A percentile compares a stretch with the other conserved stretches of the same genome.
These are phyloP conservation scores for Paramecium tetraurelia DNA, from an alignment of 73 alveolate genomes.

Conservation along the genomic window DNA sequence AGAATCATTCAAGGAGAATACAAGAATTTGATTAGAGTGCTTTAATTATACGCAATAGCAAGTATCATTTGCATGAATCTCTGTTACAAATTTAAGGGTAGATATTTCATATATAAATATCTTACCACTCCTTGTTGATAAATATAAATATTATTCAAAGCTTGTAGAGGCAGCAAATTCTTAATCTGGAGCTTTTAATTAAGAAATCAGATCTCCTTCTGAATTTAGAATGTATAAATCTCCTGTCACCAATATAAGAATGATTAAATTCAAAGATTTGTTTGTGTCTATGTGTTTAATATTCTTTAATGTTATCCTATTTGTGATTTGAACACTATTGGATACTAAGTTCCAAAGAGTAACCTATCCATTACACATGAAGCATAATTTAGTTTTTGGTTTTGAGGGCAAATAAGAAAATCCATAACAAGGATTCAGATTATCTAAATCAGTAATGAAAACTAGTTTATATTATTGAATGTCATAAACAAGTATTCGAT, in stretches of 20 bases:
- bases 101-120: slow-evolving; percentile 9
- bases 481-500: slow-evolving; percentile 2
- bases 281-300: neutral
- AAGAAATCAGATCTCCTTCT: slow-evolving; percentile 27
- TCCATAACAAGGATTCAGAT: slow-evolving; percentile 8
- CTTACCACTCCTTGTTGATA: neutral
- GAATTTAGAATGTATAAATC: neutral
- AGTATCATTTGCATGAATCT: neutral
- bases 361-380: neutral
- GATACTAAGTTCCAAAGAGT: neutral
- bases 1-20: neutral
- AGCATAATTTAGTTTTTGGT: slow-evolving; percentile 3
- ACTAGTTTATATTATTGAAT: neutral
- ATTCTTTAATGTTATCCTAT: neutral
- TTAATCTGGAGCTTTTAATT: neutral
- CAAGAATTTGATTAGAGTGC: neutral
- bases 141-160: neutral
- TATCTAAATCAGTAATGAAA: slow-evolving; percentile 1
- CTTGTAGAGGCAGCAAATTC: neutral
- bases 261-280: neutral
- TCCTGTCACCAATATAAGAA: neutral
- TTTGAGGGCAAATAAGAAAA: neutral
- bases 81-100: slow-evolving; percentile 15
- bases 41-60: neutral
- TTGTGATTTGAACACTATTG: neutral